These are phyloP conservation scores for Backusella macrospora DNA, from an alignment of 192 early-diverging fungal species.

Conservation along the genomic window DNA sequence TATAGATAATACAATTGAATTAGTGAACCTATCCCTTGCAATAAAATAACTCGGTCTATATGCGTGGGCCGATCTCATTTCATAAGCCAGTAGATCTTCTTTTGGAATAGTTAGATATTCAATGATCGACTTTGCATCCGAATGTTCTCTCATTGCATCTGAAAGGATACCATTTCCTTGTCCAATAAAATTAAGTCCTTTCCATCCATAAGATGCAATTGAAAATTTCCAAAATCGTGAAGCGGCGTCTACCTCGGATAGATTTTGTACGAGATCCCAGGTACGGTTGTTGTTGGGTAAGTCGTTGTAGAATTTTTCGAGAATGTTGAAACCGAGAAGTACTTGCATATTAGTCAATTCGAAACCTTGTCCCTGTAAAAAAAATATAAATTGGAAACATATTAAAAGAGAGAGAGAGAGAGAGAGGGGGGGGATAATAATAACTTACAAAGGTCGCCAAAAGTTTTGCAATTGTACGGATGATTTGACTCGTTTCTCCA, in stretches of 20 bases:
- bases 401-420: no score
- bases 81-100: conserved; percentile 69
- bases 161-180: conserved; percentile 66
- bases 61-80: conserved; percentile 64
- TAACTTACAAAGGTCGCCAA: conserved; percentile 39
- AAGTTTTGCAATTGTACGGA: conserved; percentile 32
- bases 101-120: conserved; percentile 63
- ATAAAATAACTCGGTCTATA: conserved; percentile 76
- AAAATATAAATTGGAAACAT: background rate
- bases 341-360: conserved; percentile 69
- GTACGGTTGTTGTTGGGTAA: conserved; percentile 39
- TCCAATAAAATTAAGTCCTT: conserved; percentile 72
- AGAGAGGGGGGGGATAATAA: background rate
- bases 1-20: conserved; percentile 67
- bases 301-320: conserved; percentile 65
- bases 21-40: conserved; percentile 60
- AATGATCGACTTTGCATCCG: conserved; percentile 64
- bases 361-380: conserved; percentile 65
- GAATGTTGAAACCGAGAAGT: conserved; percentile 61
- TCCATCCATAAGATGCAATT: conserved; percentile 62
- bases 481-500: conserved; percentile 33
- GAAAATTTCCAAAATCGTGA: conserved; percentile 50
- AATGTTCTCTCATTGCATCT: conserved; percentile 65
- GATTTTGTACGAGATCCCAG: conserved; percentile 41
- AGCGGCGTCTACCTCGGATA: conserved; percentile 36